Conservation (phyloP, 2,329 filamentous ascomycete species). For the Leptodontidium sp. region DNA sequence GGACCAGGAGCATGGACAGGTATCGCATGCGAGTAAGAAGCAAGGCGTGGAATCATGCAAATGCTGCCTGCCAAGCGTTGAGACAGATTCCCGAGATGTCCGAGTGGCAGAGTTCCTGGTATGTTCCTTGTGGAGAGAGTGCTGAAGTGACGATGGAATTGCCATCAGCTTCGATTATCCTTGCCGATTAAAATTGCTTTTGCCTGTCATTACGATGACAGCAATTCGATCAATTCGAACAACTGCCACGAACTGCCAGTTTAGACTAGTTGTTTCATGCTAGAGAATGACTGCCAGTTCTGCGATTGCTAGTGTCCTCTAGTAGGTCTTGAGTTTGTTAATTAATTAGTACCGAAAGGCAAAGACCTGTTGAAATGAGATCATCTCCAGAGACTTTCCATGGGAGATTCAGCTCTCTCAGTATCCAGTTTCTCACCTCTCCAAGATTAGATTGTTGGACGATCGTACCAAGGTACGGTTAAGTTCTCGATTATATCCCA, state of each 20-base stretch:
- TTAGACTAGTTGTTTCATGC: background rate
- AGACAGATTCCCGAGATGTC: slow-evolving; percentile 15
- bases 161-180: slow-evolving; percentile 10
- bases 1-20: slow-evolving; percentile 18
- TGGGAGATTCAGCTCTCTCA: background rate
- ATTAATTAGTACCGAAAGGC: background rate
- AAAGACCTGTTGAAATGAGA: background rate
- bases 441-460: background rate
- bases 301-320: background rate
- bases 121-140: slow-evolving; percentile 7
- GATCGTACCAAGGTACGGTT: background rate
- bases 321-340: background rate
- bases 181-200: slow-evolving; percentile 9
- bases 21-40: slow-evolving; percentile 16
- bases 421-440: background rate
- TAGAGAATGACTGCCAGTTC: background rate
- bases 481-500: background rate
- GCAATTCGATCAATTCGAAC: slow-evolving; percentile 5
- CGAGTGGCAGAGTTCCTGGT: slow-evolving; percentile 1
- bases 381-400: background rate
- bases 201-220: slow-evolving; percentile 4
- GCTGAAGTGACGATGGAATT: slow-evolving; percentile 1
- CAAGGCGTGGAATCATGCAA: background rate
- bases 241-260: slow-evolving; percentile 5
- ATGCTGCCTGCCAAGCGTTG: slow-evolving; percentile 4